Conservation (phyloP, 1,284 basidiomycete genomes). For the Ceratobasidium sp. region DNA sequence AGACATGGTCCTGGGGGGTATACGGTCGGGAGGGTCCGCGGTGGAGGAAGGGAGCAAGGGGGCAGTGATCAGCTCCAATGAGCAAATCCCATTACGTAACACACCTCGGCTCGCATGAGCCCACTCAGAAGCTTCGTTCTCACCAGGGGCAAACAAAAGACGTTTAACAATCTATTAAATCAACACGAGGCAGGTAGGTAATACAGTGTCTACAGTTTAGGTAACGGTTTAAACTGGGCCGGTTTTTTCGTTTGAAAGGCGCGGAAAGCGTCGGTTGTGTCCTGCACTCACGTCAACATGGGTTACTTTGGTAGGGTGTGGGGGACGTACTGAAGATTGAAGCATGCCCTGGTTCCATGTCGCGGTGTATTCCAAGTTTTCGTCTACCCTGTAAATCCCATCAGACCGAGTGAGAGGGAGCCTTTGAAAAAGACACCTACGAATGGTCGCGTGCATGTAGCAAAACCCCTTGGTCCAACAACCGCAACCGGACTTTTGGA, state of each 20-base stretch:
- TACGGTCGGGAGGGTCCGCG: conserved; percentile 1
- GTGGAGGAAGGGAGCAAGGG: not conserved
- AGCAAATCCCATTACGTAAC: conserved; percentile 12
- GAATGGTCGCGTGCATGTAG: conserved; percentile 78
- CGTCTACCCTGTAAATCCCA: conserved; percentile 63
- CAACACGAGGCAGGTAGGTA: conserved; percentile 56
- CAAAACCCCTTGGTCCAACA: conserved; percentile 75
- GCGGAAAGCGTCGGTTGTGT: conserved; percentile 53
- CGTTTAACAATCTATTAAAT: not conserved
- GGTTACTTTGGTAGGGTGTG: not conserved
- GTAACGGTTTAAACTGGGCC: conserved; percentile 46
- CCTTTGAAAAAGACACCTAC: conserved; percentile 53
- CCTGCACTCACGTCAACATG: conserved; percentile 44
- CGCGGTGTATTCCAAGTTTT: conserved; percentile 81
- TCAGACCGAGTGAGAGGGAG: too few relatives aligned
- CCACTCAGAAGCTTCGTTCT: not conserved
- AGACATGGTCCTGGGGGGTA: conserved; percentile 57
- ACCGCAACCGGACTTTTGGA: conserved; percentile 85
- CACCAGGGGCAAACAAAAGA: not conserved
- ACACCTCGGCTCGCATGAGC: not conserved
- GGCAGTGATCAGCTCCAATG: conserved; percentile 45
- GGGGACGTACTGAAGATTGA: conserved; percentile 65
- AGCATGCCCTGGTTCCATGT: conserved; percentile 78
- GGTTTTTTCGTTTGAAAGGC: conserved; percentile 53
- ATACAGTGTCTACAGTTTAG: conserved; percentile 41